A percentile compares a stretch with the other conserved stretches of the same genome.
Conservation (phyloP, 2,329 filamentous ascomycete genomes). For the Phaeosphaeria sp. region DNA sequence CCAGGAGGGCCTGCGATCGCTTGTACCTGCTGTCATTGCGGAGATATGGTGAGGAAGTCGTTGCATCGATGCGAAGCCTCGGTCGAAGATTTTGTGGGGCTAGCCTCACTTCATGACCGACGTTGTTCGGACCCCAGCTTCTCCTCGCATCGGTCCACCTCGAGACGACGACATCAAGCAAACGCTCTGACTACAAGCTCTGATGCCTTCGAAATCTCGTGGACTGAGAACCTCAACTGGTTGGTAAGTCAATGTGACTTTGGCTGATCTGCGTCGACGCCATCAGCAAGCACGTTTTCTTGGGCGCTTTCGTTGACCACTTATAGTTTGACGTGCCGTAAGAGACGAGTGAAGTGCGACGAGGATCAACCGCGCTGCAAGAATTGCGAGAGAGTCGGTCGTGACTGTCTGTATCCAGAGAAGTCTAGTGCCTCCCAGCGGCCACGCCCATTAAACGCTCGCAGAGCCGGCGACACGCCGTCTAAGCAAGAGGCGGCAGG, state of each 20-base stretch:
- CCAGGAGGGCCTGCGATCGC: too few species aligned
- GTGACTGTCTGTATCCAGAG: constrained; percentile 49
- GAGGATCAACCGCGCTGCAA: constrained; percentile 53
- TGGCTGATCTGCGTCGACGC: background rate
- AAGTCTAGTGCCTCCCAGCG: constrained; percentile 11
- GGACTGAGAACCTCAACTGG: constrained; percentile 54
- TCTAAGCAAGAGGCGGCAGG: constrained; percentile 4
- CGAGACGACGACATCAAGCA: constrained; percentile 8
- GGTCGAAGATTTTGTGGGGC: background rate
- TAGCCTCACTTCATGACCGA: background rate
- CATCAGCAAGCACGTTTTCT: background rate
- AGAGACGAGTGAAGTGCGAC: constrained; percentile 59
- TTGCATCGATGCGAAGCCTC: background rate
- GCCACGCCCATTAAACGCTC: constrained; percentile 18
- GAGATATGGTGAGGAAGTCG: background rate
- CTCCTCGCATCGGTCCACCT: constrained; percentile 3
- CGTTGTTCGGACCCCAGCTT: background rate
- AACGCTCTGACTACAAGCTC: background rate
- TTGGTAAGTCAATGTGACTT: constrained; percentile 39
- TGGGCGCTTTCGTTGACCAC: constrained; percentile 9
- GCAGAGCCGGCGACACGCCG: constrained; percentile 11
- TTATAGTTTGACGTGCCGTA: constrained; percentile 52
- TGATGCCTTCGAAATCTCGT: constrained; percentile 50
- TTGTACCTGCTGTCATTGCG: background rate
- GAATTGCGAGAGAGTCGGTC: constrained; percentile 51